Evolutionary conservation across 2,329 filamentous ascomycete genomes (phyloP).

Genomic region (Coleophoma crateriformis): DNA sequence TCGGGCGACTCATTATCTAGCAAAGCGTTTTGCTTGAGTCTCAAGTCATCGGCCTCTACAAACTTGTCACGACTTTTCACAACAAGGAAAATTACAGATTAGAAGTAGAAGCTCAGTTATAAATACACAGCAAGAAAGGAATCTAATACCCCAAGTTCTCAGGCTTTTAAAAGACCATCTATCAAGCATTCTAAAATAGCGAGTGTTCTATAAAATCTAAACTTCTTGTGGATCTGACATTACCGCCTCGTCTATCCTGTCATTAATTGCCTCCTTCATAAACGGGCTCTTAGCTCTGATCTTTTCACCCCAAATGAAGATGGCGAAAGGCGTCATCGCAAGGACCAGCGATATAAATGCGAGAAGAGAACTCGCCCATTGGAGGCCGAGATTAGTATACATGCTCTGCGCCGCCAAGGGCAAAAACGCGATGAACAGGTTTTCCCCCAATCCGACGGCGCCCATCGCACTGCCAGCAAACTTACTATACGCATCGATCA

Average conservation of each 20-base stretch:
- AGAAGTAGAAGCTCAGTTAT: no score
- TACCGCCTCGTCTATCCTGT: background rate
- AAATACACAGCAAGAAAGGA: no score
- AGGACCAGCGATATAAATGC: slow-evolving; percentile 36
- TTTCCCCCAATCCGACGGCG: slow-evolving; percentile 42
- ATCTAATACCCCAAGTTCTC: no score
- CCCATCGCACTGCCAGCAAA: slow-evolving; percentile 44
- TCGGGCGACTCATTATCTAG: no score
- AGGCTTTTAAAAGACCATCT: no score
- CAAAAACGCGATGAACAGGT: slow-evolving; percentile 39
- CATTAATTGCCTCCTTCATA: slow-evolving; percentile 4
- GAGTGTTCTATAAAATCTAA: no score
- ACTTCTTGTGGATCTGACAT: no score
- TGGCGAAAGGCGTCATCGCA: slow-evolving; percentile 36
- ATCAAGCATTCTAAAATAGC: no score
- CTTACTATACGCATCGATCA: slow-evolving; percentile 42
- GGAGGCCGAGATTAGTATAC: slow-evolving; percentile 40
- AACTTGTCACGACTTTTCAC: no score
- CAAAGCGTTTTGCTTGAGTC: no score
- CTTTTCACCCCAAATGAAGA: slow-evolving; percentile 28
- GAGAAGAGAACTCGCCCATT: slow-evolving; percentile 42
- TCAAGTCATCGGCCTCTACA: no score
- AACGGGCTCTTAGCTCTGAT: slow-evolving; percentile 6
- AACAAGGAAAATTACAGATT: no score
- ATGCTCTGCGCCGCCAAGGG: slow-evolving; percentile 39